Evolutionary conservation across 2,329 filamentous ascomycete species (phyloP).

Genomic region (Oidium heveae): DNA sequence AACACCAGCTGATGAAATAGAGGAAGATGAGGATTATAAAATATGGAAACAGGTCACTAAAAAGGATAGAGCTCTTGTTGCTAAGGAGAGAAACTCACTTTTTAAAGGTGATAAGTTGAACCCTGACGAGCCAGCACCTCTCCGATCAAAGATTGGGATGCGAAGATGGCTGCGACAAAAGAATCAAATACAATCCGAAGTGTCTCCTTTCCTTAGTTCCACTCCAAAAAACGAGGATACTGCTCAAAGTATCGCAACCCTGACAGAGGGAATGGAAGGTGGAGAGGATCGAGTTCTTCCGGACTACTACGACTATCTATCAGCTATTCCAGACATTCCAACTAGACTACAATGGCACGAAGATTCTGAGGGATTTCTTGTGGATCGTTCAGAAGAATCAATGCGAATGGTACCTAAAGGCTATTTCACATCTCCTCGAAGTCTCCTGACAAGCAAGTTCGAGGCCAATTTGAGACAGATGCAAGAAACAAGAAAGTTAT

Average conservation of each 20-base stretch:
- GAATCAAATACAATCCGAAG: constrained; percentile 33
- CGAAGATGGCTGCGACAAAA: constrained; percentile 62
- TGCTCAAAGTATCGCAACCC: constrained; percentile 36
- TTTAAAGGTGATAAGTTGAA: constrained; percentile 74
- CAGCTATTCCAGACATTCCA: constrained; percentile 62
- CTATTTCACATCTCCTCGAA: constrained; percentile 49
- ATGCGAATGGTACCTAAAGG: constrained; percentile 52
- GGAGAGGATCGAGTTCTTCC: constrained; percentile 66
- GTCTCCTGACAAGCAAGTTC: constrained; percentile 52
- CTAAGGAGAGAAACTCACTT: constrained; percentile 64
- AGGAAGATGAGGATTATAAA: constrained; percentile 85
- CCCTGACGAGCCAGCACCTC: constrained; percentile 60
- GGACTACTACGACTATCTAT: constrained; percentile 81
- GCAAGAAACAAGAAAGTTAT: constrained; percentile 88
- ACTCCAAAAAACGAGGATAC: constrained; percentile 21
- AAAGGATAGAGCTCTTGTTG: constrained; percentile 67
- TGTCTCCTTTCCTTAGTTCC: constrained; percentile 18
- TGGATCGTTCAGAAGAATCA: constrained; percentile 70
- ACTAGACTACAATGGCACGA: constrained; percentile 65
- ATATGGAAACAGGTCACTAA: constrained; percentile 99
- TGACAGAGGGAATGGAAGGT: constrained; percentile 77
- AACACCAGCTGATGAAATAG: constrained; percentile 45
- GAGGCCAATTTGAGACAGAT: constrained; percentile 83
- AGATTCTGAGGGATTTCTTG: constrained; percentile 67
- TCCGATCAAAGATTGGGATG: constrained; percentile 73